phyloP scores from a whole-genome alignment of 2,329 filamentous ascomycete genomes.

The Penicillium brevicompactum region DNA sequence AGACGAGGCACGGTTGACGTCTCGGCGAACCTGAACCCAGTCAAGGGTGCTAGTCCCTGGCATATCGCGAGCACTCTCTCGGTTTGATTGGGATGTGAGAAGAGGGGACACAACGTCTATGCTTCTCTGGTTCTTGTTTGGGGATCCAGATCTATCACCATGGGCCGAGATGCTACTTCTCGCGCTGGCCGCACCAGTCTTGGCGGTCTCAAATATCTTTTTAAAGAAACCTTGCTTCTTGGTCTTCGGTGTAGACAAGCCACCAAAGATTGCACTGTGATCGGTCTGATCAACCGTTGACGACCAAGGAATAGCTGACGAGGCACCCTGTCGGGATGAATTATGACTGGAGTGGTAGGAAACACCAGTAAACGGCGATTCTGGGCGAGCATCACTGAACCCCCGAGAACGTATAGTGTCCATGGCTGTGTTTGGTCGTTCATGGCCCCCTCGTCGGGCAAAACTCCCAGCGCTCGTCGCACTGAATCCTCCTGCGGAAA shows the following conservation, averaged over 20 bases:
- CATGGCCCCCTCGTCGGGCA: slow-evolving; percentile 62
- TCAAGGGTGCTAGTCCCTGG: slow-evolving; percentile 63
- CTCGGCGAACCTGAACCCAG: slow-evolving; percentile 96
- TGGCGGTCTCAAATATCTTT: slow-evolving; percentile 90
- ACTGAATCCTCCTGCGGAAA: slow-evolving; percentile 87
- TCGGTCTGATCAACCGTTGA: slow-evolving; percentile 57
- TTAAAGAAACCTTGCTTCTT: slow-evolving; percentile 92
- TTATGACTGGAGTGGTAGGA: slow-evolving; percentile 90
- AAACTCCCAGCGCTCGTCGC: slow-evolving; percentile 94
- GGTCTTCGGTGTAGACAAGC: slow-evolving; percentile 71
- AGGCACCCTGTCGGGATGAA: slow-evolving; percentile 56
- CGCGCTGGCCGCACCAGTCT: slow-evolving; percentile 87
- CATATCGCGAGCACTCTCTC: slow-evolving; percentile 68
- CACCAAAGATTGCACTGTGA: slow-evolving; percentile 70
- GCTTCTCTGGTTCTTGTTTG: slow-evolving; percentile 50
- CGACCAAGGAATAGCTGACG: slow-evolving; percentile 67
- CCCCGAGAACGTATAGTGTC: slow-evolving; percentile 43
- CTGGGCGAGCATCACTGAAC: slow-evolving; percentile 48
- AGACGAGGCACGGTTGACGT: slow-evolving; percentile 94
- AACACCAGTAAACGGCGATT: slow-evolving; percentile 69
- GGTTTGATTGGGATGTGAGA: slow-evolving; percentile 31
- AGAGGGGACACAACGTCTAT: slow-evolving; percentile 50
- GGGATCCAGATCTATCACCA: slow-evolving; percentile 46
- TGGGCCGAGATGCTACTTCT: slow-evolving; percentile 78
- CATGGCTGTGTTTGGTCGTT: slow-evolving; percentile 50